Conservation (phyloP, 116 monocot genomes). For the Papilionanthe hybrid region DNA sequence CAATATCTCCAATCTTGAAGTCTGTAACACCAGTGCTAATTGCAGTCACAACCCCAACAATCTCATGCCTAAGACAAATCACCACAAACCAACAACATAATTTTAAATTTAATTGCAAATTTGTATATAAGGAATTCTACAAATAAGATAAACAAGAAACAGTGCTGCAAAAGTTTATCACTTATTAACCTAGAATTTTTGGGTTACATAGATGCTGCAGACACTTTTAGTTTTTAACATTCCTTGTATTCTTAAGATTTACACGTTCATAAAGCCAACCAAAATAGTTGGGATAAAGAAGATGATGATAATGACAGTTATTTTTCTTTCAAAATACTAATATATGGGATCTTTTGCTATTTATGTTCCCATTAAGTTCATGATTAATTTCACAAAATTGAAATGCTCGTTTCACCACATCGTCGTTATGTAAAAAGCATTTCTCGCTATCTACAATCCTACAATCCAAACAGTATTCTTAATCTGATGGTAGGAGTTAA, state of each 20-base stretch:
- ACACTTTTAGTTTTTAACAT: not conserved
- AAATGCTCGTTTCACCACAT: too few species aligned
- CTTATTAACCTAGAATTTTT: not conserved
- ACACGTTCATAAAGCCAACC: not conserved
- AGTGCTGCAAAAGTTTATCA: not conserved
- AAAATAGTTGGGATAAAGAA: not conserved
- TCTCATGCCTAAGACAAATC: constrained; percentile 53
- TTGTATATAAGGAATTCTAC: not conserved
- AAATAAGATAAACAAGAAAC: constrained; percentile 1
- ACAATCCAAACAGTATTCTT: not conserved
- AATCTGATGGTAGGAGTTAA: not conserved
- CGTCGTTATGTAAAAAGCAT: not conserved
- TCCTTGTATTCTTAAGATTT: not conserved
- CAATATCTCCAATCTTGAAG: constrained; percentile 72
- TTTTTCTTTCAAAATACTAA: not conserved
- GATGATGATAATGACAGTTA: not conserved
- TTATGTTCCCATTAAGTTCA: too few species aligned
- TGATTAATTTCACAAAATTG: too few species aligned
- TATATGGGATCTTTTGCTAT: too few species aligned
- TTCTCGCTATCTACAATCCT: not conserved
- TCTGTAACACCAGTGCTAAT: constrained; percentile 50
- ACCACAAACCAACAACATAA: constrained; percentile 1
- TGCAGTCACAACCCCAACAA: constrained; percentile 59
- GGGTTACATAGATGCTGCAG: not conserved
- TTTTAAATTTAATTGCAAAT: not conserved